phyloP scores from a whole-genome alignment of 2,329 filamentous ascomycete genomes.

The Dactylellina leptospora region DNA sequence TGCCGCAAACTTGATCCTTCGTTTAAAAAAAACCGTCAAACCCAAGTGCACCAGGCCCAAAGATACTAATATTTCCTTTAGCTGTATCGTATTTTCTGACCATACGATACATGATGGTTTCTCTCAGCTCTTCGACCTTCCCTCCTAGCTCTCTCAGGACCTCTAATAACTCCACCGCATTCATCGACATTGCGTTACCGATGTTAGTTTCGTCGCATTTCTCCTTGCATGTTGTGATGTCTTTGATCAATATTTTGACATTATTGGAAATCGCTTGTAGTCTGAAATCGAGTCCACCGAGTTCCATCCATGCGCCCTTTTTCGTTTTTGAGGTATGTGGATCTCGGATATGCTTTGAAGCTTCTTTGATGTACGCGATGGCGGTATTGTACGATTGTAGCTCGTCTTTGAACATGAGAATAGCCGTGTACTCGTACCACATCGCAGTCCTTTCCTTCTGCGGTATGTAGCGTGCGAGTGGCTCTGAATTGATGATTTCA shows the following conservation, averaged over 20 bases:
- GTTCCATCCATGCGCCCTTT: conserved; percentile 3
- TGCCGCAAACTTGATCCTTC: too few species aligned
- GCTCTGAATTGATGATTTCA: neutral
- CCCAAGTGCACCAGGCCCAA: neutral
- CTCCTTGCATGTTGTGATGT: neutral
- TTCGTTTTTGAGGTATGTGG: neutral
- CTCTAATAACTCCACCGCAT: conserved; percentile 2
- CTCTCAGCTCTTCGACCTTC: conserved; percentile 4
- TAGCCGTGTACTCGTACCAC: conserved; percentile 23
- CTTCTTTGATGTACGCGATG: conserved; percentile 11
- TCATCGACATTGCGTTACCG: conserved; percentile 8
- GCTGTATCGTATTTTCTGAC: conserved; percentile 22
- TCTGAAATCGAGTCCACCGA: conserved; percentile 22
- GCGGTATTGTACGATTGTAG: conserved; percentile 8
- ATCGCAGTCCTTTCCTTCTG: neutral
- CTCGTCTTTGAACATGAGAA: conserved; percentile 15
- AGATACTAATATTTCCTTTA: neutral
- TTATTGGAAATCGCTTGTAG: conserved; percentile 9
- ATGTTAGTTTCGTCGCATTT: neutral
- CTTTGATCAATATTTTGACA: conserved; percentile 1
- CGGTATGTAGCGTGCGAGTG: neutral
- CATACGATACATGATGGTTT: conserved; percentile 28
- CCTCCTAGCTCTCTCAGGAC: neutral
- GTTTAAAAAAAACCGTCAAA: neutral
- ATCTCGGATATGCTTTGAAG: conserved; percentile 2